phyloP scores from a whole-genome alignment of 2,329 filamentous ascomycete genomes.

The Talaromyces sp. region DNA sequence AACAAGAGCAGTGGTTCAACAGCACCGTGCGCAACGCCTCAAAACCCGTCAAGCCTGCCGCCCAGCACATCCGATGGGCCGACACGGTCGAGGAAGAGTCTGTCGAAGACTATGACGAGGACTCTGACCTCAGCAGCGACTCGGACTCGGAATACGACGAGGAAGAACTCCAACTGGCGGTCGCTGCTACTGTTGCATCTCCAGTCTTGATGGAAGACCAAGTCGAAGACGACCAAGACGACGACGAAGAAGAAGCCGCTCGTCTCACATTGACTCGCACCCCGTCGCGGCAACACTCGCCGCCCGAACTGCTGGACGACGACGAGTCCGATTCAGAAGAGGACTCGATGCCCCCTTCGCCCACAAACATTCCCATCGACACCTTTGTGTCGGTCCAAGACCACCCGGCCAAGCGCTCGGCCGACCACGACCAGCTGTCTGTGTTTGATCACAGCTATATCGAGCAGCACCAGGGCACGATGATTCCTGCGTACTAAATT shows the following conservation, averaged over 20 bases:
- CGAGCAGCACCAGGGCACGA: constrained; percentile 35
- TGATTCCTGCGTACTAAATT: constrained; percentile 46
- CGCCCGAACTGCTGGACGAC: constrained; percentile 67
- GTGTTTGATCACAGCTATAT: constrained; percentile 46
- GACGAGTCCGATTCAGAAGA: constrained; percentile 63
- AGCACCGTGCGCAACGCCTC: constrained; percentile 76
- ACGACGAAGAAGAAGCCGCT: constrained; percentile 58
- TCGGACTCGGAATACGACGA: constrained; percentile 5
- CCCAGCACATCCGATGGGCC: constrained; percentile 78
- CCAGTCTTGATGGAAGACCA: constrained; percentile 41
- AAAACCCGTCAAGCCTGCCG: constrained; percentile 51
- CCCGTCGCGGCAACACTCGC: constrained; percentile 61
- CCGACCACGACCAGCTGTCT: not conserved
- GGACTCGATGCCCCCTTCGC: constrained; percentile 66
- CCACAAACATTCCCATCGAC: constrained; percentile 52
- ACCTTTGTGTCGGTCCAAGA: constrained; percentile 45
- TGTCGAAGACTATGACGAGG: constrained; percentile 67
- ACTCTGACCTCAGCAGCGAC: constrained; percentile 51
- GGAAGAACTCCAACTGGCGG: constrained; percentile 8
- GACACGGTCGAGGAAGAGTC: constrained; percentile 69
- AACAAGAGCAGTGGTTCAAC: constrained; percentile 98
- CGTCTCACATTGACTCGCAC: constrained; percentile 63
- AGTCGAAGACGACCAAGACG: constrained; percentile 56
- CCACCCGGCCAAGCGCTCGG: constrained; percentile 16
- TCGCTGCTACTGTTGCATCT: constrained; percentile 24